Percentiles rank a stretch among this genome's conserved stretches.
Conservation (phyloP, 2,329 filamentous ascomycete species). For the Chaetothyriales sp. region DNA sequence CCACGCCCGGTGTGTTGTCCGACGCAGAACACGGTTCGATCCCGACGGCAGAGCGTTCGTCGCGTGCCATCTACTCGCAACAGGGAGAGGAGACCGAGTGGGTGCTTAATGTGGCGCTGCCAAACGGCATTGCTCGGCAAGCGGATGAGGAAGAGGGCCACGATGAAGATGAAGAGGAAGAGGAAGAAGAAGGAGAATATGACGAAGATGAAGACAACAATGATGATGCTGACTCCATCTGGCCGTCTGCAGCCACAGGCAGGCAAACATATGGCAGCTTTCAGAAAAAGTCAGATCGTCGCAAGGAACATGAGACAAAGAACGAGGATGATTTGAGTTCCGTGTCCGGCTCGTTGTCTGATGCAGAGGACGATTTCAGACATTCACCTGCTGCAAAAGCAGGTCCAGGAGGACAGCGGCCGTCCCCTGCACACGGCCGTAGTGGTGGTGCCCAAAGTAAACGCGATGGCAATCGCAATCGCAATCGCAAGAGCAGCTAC, state of each 20-base stretch:
- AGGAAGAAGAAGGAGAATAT: slow-evolving; percentile 1
- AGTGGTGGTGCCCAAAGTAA: neutral
- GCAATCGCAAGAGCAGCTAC: neutral
- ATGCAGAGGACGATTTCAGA: slow-evolving; percentile 1
- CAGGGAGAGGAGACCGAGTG: slow-evolving; percentile 15
- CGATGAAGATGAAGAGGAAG: neutral
- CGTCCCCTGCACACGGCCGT: neutral
- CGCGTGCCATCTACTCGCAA: slow-evolving; percentile 5
- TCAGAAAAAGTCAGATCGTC: slow-evolving; percentile 6
- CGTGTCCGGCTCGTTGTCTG: slow-evolving; percentile 1
- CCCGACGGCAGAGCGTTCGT: neutral
- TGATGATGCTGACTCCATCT: slow-evolving; percentile 7
- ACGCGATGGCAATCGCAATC: neutral
- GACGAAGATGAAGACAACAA: slow-evolving; percentile 2
- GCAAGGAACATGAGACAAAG: neutral
- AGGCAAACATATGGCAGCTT: slow-evolving; percentile 15
- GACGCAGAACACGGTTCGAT: neutral
- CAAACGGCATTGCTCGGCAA: neutral
- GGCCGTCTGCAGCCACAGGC: slow-evolving; percentile 5
- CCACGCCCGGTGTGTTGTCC: neutral
- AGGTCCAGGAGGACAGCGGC: neutral
- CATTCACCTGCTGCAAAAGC: neutral
- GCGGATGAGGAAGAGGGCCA: neutral
- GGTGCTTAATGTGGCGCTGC: slow-evolving; percentile 10
- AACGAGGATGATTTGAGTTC: slow-evolving; percentile 8